These are phyloP conservation scores for Wickerhamiella allomyrinae DNA, from an alignment of 805 yeast genomes.

Conservation along the genomic window DNA sequence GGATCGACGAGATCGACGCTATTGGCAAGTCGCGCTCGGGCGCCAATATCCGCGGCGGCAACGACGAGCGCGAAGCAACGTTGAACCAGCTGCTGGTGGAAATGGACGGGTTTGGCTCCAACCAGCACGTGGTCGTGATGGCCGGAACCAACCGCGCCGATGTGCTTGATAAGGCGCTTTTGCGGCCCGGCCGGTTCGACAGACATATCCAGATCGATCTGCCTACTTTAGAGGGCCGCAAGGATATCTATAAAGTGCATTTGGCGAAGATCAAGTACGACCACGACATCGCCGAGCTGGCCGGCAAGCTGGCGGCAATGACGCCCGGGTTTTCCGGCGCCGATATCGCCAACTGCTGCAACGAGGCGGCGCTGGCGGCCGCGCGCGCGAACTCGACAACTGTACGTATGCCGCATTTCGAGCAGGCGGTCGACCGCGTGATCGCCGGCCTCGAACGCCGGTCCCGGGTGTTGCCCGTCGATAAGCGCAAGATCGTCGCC, in stretches of 20 bases:
- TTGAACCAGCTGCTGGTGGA: conserved; percentile 84
- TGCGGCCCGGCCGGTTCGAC: conserved; percentile 93
- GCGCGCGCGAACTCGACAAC: conserved; percentile 56
- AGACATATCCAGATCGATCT: conserved; percentile 74
- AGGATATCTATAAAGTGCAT: conserved; percentile 73
- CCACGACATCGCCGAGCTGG: conserved; percentile 42
- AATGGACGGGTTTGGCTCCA: conserved; percentile 86
- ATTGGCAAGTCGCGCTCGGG: conserved; percentile 64
- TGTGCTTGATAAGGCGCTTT: conserved; percentile 72
- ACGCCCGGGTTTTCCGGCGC: conserved; percentile 97
- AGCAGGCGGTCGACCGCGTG: conserved; percentile 85
- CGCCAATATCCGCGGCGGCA: conserved; percentile 48
- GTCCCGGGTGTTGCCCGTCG: conserved; percentile 60
- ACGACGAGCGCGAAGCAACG: conserved; percentile 89
- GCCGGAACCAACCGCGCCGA: conserved; percentile 95
- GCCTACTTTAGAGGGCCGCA: conserved; percentile 83
- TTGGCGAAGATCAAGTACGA: conserved; percentile 40
- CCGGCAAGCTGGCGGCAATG: conserved; percentile 76
- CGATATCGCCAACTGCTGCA: conserved; percentile 87
- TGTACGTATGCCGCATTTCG: conserved; percentile 64
- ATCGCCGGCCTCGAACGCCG: conserved; percentile 89
- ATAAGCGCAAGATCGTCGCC: conserved; percentile 75
- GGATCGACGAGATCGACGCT: conserved; percentile 92
- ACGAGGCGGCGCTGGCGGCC: conserved; percentile 87
- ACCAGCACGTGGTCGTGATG: conserved; percentile 81